Base-by-base conservation (phyloP, 2,329 filamentous ascomycete genomes). In the Apiospora arundinis region DNA sequence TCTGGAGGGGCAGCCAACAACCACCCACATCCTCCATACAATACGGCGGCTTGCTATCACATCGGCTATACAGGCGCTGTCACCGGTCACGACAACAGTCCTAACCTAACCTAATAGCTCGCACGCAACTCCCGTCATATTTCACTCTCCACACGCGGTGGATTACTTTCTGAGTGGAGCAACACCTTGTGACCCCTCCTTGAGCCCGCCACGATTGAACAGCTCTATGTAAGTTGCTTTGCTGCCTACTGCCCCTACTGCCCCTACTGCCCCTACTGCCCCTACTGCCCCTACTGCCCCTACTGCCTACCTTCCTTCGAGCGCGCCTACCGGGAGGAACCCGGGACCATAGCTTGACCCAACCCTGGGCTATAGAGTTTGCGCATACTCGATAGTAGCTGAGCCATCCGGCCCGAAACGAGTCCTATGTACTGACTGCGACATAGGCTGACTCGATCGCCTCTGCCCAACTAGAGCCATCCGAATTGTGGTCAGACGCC, bases 381-480 rank as follows among this genome's bases (percentile, higher is more conserved):
- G 56, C 56, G 56, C 56, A 40, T 63, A 2, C 56, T 63, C 56
- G 32, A 63, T 63, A 63, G 18, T 63, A 63, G 56, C 32, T 63
- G 56, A 63, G 56, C 56, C 32, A 63, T 40, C 56, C 56, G 56
- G 56, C 56, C 56, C 56, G 56, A 63, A 63, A 14, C 4, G 14
- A 40, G 56, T n/a, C 56, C 56, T 63, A 40, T n/a, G 32, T 8
- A 63, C 32, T 63, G 56, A 42, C 46, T 72, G 70, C 70, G 70
- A 67, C 70, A 72, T 69, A 72, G 68, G 40, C 70, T 67, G 63
- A 67, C 65, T 67, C 65, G 65, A 23, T 46, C 25, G 21, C 42
- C 25, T 45, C 40, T 46, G 65, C 44, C 65, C 44, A 46, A 44
- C 65, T 67, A 21, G 40, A 28, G 42, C n/a, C 28, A 28, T 67